These are phyloP conservation scores for Austroboletus rostrupii DNA, from an alignment of 1,284 basidiomycete species.

Conservation along the genomic window DNA sequence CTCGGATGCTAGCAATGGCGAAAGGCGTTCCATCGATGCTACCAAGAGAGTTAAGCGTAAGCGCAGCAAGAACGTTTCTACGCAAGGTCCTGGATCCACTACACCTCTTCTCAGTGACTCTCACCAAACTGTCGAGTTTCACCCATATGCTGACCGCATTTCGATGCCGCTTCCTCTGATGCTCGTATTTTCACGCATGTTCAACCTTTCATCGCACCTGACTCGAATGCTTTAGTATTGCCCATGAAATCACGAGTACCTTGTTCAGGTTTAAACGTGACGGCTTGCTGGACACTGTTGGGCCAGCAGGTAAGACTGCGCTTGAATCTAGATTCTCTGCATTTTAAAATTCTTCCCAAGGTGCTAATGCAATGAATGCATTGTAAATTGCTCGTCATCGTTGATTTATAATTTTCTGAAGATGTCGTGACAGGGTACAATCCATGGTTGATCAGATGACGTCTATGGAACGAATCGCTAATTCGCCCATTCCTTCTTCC, in stretches of 20 bases:
- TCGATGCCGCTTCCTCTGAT: slow-evolving; percentile 72
- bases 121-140: slow-evolving; percentile 60
- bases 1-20: slow-evolving; percentile 25
- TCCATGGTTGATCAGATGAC: slow-evolving; percentile 82
- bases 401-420: slow-evolving; percentile 11
- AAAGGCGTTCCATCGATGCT: slow-evolving; percentile 45
- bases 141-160: slow-evolving; percentile 47
- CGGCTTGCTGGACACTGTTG: slow-evolving; percentile 79
- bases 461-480: slow-evolving; percentile 81
- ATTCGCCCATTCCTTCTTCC: slow-evolving; percentile 75
- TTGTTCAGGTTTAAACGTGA: slow-evolving; percentile 74
- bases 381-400: slow-evolving; percentile 38
- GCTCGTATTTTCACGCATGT: slow-evolving; percentile 38
- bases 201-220: not conserved
- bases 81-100: slow-evolving; percentile 28
- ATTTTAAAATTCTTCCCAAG: slow-evolving; percentile 31
- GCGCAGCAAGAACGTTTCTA: slow-evolving; percentile 53
- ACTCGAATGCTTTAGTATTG: slow-evolving; percentile 46
- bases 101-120: slow-evolving; percentile 59
- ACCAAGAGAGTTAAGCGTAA: slow-evolving; percentile 68
- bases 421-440: slow-evolving; percentile 48
- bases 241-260: slow-evolving; percentile 68
- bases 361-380: slow-evolving; percentile 71
- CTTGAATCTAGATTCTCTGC: not conserved
- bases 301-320: slow-evolving; percentile 63